phyloP scores from a whole-genome alignment of 495 filamentous ascomycete species.

The Paragyromitra xinjiangensis region DNA sequence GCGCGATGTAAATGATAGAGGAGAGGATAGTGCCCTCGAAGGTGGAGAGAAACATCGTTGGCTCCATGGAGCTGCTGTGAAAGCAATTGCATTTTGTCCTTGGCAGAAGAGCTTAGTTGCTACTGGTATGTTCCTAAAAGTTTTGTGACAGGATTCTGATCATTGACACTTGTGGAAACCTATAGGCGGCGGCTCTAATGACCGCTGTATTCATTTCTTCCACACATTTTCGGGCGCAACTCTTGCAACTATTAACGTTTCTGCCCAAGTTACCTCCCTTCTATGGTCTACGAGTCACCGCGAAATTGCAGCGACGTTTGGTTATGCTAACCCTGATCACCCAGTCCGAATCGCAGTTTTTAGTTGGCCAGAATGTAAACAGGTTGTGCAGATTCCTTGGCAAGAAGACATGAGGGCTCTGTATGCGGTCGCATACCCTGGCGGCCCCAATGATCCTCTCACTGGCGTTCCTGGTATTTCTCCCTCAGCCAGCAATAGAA shows the following conservation, averaged over 20 bases:
- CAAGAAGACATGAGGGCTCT: conserved; percentile 79
- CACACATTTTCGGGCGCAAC: conserved; percentile 85
- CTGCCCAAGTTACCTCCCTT: conserved; percentile 90
- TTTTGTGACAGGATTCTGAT: background rate
- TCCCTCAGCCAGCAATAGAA: conserved; percentile 15
- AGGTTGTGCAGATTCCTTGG: conserved; percentile 91
- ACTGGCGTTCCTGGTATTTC: background rate
- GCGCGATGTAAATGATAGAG: conserved; percentile 23
- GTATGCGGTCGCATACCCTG: conserved; percentile 75
- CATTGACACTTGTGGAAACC: conserved; percentile 17
- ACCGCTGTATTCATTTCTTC: conserved; percentile 95
- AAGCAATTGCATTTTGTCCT: conserved; percentile 96
- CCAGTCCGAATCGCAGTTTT: conserved; percentile 91
- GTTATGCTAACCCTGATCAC: conserved; percentile 94
- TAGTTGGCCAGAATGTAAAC: conserved; percentile 90
- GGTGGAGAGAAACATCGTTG: conserved; percentile 77
- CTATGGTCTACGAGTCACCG: conserved; percentile 87
- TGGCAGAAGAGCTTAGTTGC: conserved; percentile 90
- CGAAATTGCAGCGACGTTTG: conserved; percentile 93
- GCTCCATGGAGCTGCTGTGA: conserved; percentile 85
- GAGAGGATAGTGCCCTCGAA: conserved; percentile 50
- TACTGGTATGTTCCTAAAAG: conserved; percentile 61
- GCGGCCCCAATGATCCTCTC: conserved; percentile 63
- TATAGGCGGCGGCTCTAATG: conserved; percentile 85
- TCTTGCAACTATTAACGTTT: conserved; percentile 89